Conservation (phyloP, 495 filamentous ascomycete genomes). For the Aspergillus ostianus region DNA sequence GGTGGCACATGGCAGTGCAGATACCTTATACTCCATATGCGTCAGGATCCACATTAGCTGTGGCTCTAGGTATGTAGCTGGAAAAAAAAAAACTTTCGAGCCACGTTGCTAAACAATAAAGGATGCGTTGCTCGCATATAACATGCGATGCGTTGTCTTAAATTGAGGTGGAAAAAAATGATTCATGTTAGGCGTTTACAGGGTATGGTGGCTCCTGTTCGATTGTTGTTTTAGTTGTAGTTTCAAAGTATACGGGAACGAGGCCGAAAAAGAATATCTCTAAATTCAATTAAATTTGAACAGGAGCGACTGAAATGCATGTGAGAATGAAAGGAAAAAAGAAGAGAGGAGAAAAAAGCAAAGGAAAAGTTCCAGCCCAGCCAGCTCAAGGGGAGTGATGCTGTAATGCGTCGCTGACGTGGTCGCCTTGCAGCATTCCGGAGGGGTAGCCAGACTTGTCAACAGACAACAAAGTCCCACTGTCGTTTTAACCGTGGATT, state of each 20-base stretch:
- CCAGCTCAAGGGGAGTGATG: constrained; percentile 8
- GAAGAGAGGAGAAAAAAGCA: background rate
- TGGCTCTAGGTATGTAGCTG: too few species aligned
- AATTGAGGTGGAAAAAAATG: background rate
- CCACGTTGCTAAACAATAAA: too few species aligned
- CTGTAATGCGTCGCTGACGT: constrained; percentile 13
- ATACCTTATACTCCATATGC: too few species aligned
- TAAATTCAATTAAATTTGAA: too few species aligned
- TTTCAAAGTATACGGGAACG: too few species aligned
- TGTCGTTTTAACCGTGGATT: background rate
- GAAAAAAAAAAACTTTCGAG: too few species aligned
- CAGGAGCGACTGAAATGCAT: background rate
- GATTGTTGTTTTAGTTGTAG: too few species aligned
- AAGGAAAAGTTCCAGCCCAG: constrained; percentile 6
- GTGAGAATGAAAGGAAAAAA: background rate
- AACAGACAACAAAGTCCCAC: constrained; percentile 3
- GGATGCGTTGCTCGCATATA: background rate
- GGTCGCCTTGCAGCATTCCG: constrained; percentile 17
- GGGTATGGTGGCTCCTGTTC: too few species aligned
- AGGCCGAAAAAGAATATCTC: too few species aligned
- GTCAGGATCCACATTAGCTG: too few species aligned
- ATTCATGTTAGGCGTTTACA: too few species aligned
- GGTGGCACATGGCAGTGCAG: too few species aligned
- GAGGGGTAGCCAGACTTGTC: background rate
- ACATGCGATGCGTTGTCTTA: background rate